Percentiles rank a stretch among this genome's conserved stretches.
phyloP scores from a whole-genome alignment of 2,329 filamentous ascomycete species.

The Boeremia exigua region DNA sequence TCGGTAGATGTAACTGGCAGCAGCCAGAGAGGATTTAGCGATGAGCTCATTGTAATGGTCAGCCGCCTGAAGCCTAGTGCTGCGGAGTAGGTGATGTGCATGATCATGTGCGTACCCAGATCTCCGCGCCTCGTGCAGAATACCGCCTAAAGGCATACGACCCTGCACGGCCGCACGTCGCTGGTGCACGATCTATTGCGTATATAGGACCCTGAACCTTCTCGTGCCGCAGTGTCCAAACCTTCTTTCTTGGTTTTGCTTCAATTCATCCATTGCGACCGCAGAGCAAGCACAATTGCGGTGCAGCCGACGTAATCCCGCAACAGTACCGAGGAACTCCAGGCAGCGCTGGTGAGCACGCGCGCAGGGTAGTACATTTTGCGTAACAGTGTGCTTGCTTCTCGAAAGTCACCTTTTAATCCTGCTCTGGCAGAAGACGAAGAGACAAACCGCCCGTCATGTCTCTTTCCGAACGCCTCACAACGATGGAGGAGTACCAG shows the following conservation, averaged over 20 bases:
- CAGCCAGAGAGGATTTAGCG: not conserved
- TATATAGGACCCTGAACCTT: constrained; percentile 25
- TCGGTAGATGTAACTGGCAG: not conserved
- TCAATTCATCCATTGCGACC: not conserved
- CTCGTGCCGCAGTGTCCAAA: not conserved
- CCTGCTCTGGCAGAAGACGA: not conserved
- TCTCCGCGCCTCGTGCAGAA: constrained; percentile 22
- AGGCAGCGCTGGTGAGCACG: constrained; percentile 4
- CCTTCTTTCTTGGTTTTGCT: not conserved
- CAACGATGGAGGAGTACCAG: constrained; percentile 50
- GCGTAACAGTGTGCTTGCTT: not conserved
- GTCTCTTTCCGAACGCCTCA: constrained; percentile 50
- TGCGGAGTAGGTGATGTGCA: constrained; percentile 21
- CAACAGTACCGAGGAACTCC: constrained; percentile 1
- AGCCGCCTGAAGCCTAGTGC: constrained; percentile 16
- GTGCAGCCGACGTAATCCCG: constrained; percentile 9
- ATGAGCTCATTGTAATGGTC: constrained; percentile 16
- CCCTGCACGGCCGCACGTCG: constrained; percentile 24
- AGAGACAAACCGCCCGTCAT: constrained; percentile 29
- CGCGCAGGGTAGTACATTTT: not conserved
- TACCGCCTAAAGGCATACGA: constrained; percentile 16
- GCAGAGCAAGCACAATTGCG: not conserved
- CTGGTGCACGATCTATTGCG: constrained; percentile 12
- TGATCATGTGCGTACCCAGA: constrained; percentile 31
- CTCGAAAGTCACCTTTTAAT: not conserved